These are phyloP conservation scores for Stagonosporopsis rhizophila DNA, from an alignment of 2,329 filamentous ascomycete genomes.

Conservation along the genomic window DNA sequence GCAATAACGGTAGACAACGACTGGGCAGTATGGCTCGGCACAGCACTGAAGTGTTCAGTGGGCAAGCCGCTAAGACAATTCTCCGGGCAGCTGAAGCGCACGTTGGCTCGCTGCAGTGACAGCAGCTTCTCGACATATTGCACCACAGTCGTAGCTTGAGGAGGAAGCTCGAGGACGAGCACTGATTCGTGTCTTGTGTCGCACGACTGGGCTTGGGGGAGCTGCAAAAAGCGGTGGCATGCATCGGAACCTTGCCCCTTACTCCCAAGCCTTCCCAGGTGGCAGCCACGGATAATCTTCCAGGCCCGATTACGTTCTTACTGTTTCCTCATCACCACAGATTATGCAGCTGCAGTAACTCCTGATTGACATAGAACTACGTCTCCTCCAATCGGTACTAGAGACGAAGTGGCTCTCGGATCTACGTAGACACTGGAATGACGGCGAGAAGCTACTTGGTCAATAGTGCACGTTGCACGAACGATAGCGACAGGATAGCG, in stretches of 20 bases:
- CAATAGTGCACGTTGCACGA: slow-evolving; percentile 19
- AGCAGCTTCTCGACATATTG: slow-evolving; percentile 41
- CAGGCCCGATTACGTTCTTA: slow-evolving; percentile 27
- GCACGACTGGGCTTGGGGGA: slow-evolving; percentile 32
- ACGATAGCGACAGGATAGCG: slow-evolving; percentile 20
- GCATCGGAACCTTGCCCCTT: slow-evolving; percentile 41
- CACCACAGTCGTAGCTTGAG: slow-evolving; percentile 39
- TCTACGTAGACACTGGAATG: neutral
- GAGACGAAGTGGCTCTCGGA: neutral
- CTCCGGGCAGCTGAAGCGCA: slow-evolving; percentile 30
- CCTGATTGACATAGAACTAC: slow-evolving; percentile 4
- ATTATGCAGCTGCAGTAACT: slow-evolving; percentile 17
- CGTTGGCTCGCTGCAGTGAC: slow-evolving; percentile 41
- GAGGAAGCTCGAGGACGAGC: slow-evolving; percentile 22
- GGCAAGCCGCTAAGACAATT: slow-evolving; percentile 27
- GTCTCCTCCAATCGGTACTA: neutral
- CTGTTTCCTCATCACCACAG: slow-evolving; percentile 18
- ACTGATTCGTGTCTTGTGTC: slow-evolving; percentile 37
- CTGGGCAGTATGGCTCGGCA: slow-evolving; percentile 32
- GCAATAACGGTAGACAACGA: slow-evolving; percentile 31
- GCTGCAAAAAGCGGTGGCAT: slow-evolving; percentile 43
- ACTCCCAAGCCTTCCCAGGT: slow-evolving; percentile 30
- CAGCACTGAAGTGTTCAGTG: slow-evolving; percentile 24
- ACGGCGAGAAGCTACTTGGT: neutral
- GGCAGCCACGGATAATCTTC: slow-evolving; percentile 30